A percentile compares a stretch with the other conserved stretches of the same genome.
Evolutionary conservation across 208 protist genomes (phyloP).

Genomic region (Wallacemonas sp.): DNA sequence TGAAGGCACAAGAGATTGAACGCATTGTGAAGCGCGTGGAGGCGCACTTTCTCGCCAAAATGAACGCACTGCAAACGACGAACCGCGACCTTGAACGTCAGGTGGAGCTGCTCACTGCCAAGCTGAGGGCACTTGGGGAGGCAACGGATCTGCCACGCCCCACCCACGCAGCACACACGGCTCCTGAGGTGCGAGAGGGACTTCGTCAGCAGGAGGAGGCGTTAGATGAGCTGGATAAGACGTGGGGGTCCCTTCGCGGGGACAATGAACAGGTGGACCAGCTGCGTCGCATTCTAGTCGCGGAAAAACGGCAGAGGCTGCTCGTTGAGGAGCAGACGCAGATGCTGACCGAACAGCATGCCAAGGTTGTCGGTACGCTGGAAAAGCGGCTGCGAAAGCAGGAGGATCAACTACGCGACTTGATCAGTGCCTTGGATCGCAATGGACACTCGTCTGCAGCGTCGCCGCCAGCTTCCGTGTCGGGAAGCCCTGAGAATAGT

Average conservation of each 20-base stretch:
- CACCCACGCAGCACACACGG: not conserved
- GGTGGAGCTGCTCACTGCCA: constrained; percentile 4
- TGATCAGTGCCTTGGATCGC: constrained; percentile 42
- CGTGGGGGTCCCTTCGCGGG: constrained; percentile 10
- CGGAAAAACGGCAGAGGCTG: constrained; percentile 80
- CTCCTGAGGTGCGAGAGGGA: constrained; percentile 11
- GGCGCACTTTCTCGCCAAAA: constrained; percentile 56
- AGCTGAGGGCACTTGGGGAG: not conserved
- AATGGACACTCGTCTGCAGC: not conserved
- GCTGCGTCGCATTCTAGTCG: constrained; percentile 47
- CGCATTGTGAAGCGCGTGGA: constrained; percentile 82
- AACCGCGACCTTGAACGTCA: constrained; percentile 29
- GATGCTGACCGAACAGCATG: constrained; percentile 75
- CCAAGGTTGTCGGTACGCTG: constrained; percentile 63
- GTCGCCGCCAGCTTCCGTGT: not conserved
- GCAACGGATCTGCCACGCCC: not conserved
- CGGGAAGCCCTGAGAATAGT: constrained; percentile 1
- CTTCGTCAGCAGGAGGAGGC: constrained; percentile 21
- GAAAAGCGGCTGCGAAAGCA: constrained; percentile 73
- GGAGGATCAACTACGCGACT: constrained; percentile 70
- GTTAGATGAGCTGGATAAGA: constrained; percentile 24
- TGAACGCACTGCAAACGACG: constrained; percentile 31
- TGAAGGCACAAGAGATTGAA: constrained; percentile 80
- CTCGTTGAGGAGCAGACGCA: constrained; percentile 85
- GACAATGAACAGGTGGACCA: constrained; percentile 15